Evolutionary conservation across 2,329 filamentous ascomycete species (phyloP).

Genomic region (Fusarium aywerte): DNA sequence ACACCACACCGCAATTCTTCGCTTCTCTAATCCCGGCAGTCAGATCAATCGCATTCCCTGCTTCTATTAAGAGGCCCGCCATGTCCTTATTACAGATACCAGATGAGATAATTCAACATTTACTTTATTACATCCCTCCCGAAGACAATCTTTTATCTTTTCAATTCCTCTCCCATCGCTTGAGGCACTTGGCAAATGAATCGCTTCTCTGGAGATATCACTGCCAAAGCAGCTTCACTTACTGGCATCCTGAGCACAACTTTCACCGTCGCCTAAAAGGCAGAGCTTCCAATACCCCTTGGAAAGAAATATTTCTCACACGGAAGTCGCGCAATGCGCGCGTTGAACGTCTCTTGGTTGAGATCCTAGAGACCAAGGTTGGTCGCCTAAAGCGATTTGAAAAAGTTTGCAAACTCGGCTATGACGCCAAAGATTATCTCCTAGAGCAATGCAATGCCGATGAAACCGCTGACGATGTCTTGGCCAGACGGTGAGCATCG

Average conservation of each 20-base stretch:
- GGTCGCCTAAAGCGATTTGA: slow-evolving; percentile 76
- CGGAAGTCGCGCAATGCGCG: slow-evolving; percentile 64
- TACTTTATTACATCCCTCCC: slow-evolving; percentile 73
- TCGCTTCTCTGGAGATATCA: slow-evolving; percentile 83
- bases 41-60: slow-evolving; percentile 19
- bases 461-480: slow-evolving; percentile 73
- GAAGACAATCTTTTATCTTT: slow-evolving; percentile 62
- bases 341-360: slow-evolving; percentile 68
- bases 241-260: slow-evolving; percentile 78
- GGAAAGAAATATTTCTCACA: slow-evolving; percentile 75
- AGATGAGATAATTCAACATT: slow-evolving; percentile 85
- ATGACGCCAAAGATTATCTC: slow-evolving; percentile 89
- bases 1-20: slow-evolving; percentile 22
- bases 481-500: slow-evolving; percentile 72
- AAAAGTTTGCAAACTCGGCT: slow-evolving; percentile 76
- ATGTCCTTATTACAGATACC: slow-evolving; percentile 67
- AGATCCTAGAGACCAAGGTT: slow-evolving; percentile 76
- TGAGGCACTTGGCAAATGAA: slow-evolving; percentile 74
- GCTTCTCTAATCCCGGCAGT: slow-evolving; percentile 11
- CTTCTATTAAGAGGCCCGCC: slow-evolving; percentile 31
- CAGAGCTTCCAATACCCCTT: slow-evolving; percentile 69
- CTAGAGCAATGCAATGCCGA: slow-evolving; percentile 70
- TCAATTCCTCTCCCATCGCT: slow-evolving; percentile 68
- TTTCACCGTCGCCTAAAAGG: slow-evolving; percentile 65
- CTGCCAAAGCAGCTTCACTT: slow-evolving; percentile 74